Base-by-base conservation (phyloP, 371 early-diverging fungal species). In the Apophysomyces trapeziformis region DNA sequence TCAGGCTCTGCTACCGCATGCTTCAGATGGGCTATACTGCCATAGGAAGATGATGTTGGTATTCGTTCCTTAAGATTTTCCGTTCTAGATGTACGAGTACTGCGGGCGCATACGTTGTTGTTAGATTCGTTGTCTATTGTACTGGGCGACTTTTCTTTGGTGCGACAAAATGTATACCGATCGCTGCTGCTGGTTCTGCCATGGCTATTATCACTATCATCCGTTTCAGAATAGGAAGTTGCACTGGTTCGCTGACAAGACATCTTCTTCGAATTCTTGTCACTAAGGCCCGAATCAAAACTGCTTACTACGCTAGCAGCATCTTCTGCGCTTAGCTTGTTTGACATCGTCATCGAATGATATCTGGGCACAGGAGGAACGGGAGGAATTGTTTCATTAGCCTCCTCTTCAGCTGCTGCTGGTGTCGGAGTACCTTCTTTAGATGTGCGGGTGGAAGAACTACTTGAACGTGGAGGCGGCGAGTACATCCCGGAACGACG, bases 1-100 rank as follows among this genome's bases (percentile, higher is more conserved):
- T 69, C 74, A 18, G 63, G 64, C 8, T 57, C 71, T 35, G 71
- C 61, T 11, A 67, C 57, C 54, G 68, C 73, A 39, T 78, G 76
- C 45, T 73, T 68, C 8, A 71, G 68, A 2, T 68, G 57, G 44
- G 63, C 64, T 14, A 71, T 50, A 14, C 76, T 63, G 12, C 56
- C 69, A 6, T 71, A 58, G 6, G 75, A 74, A 4, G 80, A 72
- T 7, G 70, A 67, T 1, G 78, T 78, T 3, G 82, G 78, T 0
- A 81, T 32, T 18, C 78, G 75, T 54, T 78, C 82, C 21, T 81
- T 78, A n/a, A 78, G 45, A 41, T 67, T 75, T 45, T 81, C 82
- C 4, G 78, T 78, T 37, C 82, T 41, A 1, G 77, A 78, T 64
- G 69, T 63, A 5, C 79, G 62, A 1, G 9, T 50, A 9, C 21